These are phyloP conservation scores for Takashimella koratensis DNA, from an alignment of 1,284 basidiomycete species.

Conservation along the genomic window DNA sequence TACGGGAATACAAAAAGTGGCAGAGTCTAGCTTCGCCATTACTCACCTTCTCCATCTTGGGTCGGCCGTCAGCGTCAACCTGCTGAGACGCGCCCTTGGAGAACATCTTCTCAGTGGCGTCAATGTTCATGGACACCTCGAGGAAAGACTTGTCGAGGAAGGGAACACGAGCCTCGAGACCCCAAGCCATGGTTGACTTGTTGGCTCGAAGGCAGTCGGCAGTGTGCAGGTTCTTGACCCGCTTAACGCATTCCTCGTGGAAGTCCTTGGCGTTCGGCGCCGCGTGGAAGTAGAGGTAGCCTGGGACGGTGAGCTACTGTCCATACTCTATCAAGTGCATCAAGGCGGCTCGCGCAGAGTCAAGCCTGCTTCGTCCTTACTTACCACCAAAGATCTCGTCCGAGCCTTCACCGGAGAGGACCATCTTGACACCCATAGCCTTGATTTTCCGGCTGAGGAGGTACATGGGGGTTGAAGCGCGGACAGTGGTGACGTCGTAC, in stretches of 20 bases:
- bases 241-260: slow-evolving; percentile 91
- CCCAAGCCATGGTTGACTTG: slow-evolving; percentile 99
- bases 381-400: slow-evolving; percentile 95
- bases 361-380: no score
- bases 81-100: slow-evolving; percentile 73
- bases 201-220: slow-evolving; percentile 97
- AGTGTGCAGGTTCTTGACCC: slow-evolving; percentile 97
- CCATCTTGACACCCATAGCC: slow-evolving; percentile 99
- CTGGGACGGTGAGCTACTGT: no score
- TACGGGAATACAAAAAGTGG: no score
- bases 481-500: slow-evolving; percentile 97
- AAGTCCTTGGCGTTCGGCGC: slow-evolving; percentile 85
- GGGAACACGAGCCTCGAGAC: slow-evolving; percentile 95
- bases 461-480: slow-evolving; percentile 82
- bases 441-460: slow-evolving; percentile 97
- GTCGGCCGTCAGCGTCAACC: slow-evolving; percentile 76
- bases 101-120: slow-evolving; percentile 88
- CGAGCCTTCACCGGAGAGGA: slow-evolving; percentile 93
- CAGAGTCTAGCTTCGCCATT: no score
- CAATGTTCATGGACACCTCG: slow-evolving; percentile 87
- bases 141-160: slow-evolving; percentile 98
- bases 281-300: slow-evolving; percentile 99
- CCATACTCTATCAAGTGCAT: no score
- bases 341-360: no score
- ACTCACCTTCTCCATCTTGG: slow-evolving; percentile 86